Base-by-base conservation (phyloP, 495 filamentous ascomycete genomes). In the Neurospora sp. region DNA sequence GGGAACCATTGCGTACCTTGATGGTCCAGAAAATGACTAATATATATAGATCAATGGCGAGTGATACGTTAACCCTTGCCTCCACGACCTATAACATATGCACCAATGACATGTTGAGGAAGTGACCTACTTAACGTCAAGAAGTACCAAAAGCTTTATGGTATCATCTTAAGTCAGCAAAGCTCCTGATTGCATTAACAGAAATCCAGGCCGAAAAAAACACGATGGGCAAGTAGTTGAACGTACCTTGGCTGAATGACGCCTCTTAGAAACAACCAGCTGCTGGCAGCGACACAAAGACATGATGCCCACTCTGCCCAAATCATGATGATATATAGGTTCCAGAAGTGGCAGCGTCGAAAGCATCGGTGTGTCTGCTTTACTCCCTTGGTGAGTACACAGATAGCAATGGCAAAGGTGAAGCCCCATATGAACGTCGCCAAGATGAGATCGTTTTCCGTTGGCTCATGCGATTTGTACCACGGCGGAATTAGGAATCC, bases 11-110 rank as follows among this genome's bases (percentile, higher is more conserved):
- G 38, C 75, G 27, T 42, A 75, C 77, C 72, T 77, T 73, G 20
- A 78, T 74, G 5, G 73, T 75, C 82, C 82, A 83, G 5, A 78
- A 27, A 2, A 78, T 27, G 16, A 79, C 79, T 78, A 35, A 48
- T 59, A 68, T 1, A 68, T 1, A 45, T 68, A 39, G 7, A 59
- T 10, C 9, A 2, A 37, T 16, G n/a, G 59, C 27, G 37, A 73
- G 8, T 16, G 17, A 35, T 20, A 74, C 12, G 40, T 22, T 40
- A 59, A 7, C 14, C 14, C 27, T 65, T 35, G 53, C 27, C 22
- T 65, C 27, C 6, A 65, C 8, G 44, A 48, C 7, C 41, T 48
- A 48, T 4, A 20, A 48, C 44, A 48, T 48, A 48, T 48, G 48
- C 20, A 65, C 53, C 53, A 65, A 65, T 65, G 27, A 37, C 14